Evolutionary conservation across 2,329 filamentous ascomycete species (phyloP).

Genomic region (Fulvia fulva): DNA sequence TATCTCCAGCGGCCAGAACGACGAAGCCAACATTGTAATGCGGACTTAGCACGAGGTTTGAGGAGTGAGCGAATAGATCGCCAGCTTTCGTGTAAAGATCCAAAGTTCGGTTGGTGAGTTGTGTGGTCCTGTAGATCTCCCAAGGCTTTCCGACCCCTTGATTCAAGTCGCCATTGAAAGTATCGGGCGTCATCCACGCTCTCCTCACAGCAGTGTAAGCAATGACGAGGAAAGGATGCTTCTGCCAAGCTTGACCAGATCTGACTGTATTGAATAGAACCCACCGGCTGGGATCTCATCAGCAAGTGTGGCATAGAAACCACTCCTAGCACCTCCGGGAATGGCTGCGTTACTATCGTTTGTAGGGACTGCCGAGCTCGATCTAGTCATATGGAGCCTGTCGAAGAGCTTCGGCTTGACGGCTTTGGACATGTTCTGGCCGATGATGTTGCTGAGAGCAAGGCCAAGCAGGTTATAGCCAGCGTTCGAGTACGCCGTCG

Average conservation of each 20-base stretch:
- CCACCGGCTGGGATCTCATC: constrained; percentile 3
- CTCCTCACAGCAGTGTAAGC: constrained; percentile 35
- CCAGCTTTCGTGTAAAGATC: not conserved
- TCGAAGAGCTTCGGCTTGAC: constrained; percentile 36
- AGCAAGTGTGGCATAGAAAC: not conserved
- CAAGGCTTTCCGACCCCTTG: constrained; percentile 44
- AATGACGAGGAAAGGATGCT: constrained; percentile 2
- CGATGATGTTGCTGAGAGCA: constrained; percentile 34
- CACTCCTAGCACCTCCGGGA: constrained; percentile 3
- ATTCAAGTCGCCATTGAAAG: constrained; percentile 37
- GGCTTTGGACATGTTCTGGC: constrained; percentile 39
- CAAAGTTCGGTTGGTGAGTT: not conserved
- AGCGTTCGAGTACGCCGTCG: constrained; percentile 6
- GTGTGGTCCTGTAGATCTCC: constrained; percentile 38
- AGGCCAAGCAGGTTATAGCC: constrained; percentile 5
- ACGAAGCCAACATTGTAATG: not conserved
- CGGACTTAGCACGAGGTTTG: not conserved
- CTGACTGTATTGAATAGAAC: constrained; percentile 1
- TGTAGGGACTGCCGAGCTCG: constrained; percentile 28
- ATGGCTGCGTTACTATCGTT: constrained; percentile 29
- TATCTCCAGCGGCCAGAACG: not conserved
- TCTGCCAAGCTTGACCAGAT: constrained; percentile 5
- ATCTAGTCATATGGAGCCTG: constrained; percentile 39
- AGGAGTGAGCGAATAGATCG: not conserved
- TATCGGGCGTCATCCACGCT: constrained; percentile 43